phyloP scores from a whole-genome alignment of 1,284 basidiomycete genomes.

The Cryptococcus depauperatus region DNA sequence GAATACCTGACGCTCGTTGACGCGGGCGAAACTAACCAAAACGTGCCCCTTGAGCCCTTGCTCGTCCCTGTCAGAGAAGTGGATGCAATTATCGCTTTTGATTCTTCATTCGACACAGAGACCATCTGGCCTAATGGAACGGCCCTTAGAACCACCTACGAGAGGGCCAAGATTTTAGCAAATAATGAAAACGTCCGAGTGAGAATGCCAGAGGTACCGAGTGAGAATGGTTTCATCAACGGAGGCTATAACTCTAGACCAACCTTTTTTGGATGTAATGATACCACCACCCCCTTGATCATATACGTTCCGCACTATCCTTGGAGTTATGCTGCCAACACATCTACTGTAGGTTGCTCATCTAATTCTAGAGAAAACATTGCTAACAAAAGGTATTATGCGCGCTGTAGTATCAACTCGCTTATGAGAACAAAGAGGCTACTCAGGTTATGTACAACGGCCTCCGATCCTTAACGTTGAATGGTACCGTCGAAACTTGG shows the following conservation, averaged over 20 bases:
- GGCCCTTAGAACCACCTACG: slow-evolving; percentile 40
- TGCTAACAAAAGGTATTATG: not conserved
- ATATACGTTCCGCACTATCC: slow-evolving; percentile 49
- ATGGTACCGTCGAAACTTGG: slow-evolving; percentile 38
- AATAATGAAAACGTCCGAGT: slow-evolving; percentile 26
- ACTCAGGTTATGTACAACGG: slow-evolving; percentile 33
- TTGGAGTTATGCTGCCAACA: slow-evolving; percentile 44
- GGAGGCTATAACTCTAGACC: slow-evolving; percentile 50
- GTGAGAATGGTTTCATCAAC: slow-evolving; percentile 48
- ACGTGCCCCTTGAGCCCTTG: slow-evolving; percentile 50
- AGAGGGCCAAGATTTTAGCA: slow-evolving; percentile 24
- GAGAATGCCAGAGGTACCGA: slow-evolving; percentile 47
- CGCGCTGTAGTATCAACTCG: slow-evolving; percentile 28
- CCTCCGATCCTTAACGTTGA: slow-evolving; percentile 33
- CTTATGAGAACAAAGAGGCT: slow-evolving; percentile 40
- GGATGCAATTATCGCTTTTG: slow-evolving; percentile 51
- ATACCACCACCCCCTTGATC: slow-evolving; percentile 44
- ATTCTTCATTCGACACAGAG: slow-evolving; percentile 49
- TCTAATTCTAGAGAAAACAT: not conserved
- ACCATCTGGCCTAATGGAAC: slow-evolving; percentile 51
- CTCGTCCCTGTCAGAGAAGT: slow-evolving; percentile 47
- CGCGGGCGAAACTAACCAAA: slow-evolving; percentile 48
- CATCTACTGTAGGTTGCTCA: slow-evolving; percentile 32
- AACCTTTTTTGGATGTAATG: slow-evolving; percentile 44
- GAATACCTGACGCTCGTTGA: slow-evolving; percentile 47